These are phyloP conservation scores for Zasmidium cellare DNA, from an alignment of 2,329 filamentous ascomycete species.

Conservation along the genomic window DNA sequence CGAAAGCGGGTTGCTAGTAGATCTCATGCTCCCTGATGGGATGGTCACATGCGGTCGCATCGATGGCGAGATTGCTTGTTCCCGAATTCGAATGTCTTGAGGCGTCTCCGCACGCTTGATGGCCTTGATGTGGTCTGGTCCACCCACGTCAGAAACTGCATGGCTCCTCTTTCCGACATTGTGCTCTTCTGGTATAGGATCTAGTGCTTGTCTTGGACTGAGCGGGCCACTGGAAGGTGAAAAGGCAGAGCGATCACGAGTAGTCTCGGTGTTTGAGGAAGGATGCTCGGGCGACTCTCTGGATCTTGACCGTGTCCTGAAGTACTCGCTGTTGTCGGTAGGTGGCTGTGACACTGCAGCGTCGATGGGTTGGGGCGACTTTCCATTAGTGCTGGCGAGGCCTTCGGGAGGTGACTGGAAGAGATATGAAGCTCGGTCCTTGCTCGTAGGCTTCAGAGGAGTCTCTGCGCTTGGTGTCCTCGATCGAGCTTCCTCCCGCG, in stretches of 20 bases:
- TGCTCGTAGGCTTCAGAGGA: conserved; percentile 44
- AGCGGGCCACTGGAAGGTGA: conserved; percentile 21
- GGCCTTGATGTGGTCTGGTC: conserved; percentile 45
- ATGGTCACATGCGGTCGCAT: conserved; percentile 12
- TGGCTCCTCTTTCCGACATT: conserved; percentile 42
- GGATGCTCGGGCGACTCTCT: neutral
- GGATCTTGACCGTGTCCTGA: conserved; percentile 9
- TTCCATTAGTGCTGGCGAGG: conserved; percentile 5
- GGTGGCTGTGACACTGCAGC: conserved; percentile 9
- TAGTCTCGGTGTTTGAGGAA: neutral
- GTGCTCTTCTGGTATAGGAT: conserved; percentile 44
- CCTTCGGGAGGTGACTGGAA: conserved; percentile 44
- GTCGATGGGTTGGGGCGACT: neutral
- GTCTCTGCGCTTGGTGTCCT: conserved; percentile 29
- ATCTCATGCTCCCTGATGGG: conserved; percentile 8
- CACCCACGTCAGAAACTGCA: conserved; percentile 42
- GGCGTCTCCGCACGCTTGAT: conserved; percentile 43
- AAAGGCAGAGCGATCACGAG: conserved; percentile 14
- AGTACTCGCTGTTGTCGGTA: conserved; percentile 11
- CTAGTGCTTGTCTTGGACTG: conserved; percentile 40
- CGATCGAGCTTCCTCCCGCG: conserved; percentile 10
- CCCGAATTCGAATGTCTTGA: conserved; percentile 40
- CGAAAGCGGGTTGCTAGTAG: conserved; percentile 32
- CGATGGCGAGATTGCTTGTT: conserved; percentile 20
- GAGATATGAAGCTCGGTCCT: conserved; percentile 48